Evolutionary conservation across 1,284 basidiomycete species (phyloP), one percentile per base, ranked within the genome.

Genomic region (Trichosporon ovoides): DNA sequence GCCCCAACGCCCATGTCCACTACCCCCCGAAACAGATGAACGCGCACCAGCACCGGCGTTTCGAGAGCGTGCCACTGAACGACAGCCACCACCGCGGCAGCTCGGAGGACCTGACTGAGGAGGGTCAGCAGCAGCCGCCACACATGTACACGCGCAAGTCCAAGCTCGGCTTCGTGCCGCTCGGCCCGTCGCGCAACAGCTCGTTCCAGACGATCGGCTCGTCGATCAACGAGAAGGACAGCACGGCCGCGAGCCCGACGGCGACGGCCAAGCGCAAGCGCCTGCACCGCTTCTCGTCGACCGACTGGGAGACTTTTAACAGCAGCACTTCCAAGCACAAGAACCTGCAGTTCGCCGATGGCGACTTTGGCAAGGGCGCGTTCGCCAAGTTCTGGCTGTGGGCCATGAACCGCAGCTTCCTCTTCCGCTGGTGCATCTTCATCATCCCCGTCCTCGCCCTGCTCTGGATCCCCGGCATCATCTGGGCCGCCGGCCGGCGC

Each of bases 361-460:
- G 78, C 11, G 78, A 79, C 63, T 76, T 68, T 3, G 78, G 76
- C 6, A 78, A 56, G 22, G 36, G 14, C 24, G 14, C 43, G 10
- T 56, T 58, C n/a, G 43, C 38, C 31, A 49, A 67, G 28, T 62
- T 87, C 4, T 90, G 89, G 74, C 81, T 87, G 65, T 90, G 86
- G 76, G 80, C 89, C n/a, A 68, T 90, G 52, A 86, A 87, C 69
- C 82, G 84, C 9, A 88, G 87, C 13, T 87, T 91, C 70, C 79
- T 90, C 53, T 85, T 88, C 18, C 84, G 90, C 50, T 92, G 89
- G 89, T 79, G 84, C 34, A 65, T 90, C 22, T 91, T 87, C 78
- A 88, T 91, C 68, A 71, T 90, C 19, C 89, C 89, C 3, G 75
- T 89, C 16, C 76, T 88, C 38, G 84, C 71, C 10, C 63, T 90